These are phyloP conservation scores for Miamiensis avidus DNA, from an alignment of 169 alveolate species.

Conservation along the genomic window DNA sequence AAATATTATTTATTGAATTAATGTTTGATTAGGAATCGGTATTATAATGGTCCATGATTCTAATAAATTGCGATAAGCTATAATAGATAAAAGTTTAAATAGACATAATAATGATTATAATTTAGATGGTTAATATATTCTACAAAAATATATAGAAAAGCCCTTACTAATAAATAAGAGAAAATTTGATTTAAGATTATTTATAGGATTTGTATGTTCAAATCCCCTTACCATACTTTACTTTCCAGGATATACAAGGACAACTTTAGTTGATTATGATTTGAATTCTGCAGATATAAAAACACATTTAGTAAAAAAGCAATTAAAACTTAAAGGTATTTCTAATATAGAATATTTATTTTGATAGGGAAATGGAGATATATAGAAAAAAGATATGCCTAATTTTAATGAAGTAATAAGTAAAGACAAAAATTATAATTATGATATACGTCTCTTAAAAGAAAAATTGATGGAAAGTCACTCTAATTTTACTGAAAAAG, in stretches of 20 bases:
- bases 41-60: background rate
- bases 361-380: background rate
- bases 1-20: no score
- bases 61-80: background rate
- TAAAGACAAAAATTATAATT: no score
- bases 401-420: background rate
- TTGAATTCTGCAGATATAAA: background rate
- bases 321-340: no score
- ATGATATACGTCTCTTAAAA: background rate
- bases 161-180: background rate
- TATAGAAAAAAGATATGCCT: background rate
- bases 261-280: background rate
- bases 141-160: background rate
- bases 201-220: background rate
- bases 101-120: background rate
- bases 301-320: background rate
- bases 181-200: background rate
- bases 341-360: no score
- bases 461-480: background rate
- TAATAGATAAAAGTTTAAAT: background rate
- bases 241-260: background rate
- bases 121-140: background rate
- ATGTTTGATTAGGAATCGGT: background rate
- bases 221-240: background rate
- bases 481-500: background rate